Evolutionary conservation across 2,329 filamentous ascomycete genomes (phyloP), one percentile per base, ranked within the genome.

Genomic region (Botrytis cinerea): DNA sequence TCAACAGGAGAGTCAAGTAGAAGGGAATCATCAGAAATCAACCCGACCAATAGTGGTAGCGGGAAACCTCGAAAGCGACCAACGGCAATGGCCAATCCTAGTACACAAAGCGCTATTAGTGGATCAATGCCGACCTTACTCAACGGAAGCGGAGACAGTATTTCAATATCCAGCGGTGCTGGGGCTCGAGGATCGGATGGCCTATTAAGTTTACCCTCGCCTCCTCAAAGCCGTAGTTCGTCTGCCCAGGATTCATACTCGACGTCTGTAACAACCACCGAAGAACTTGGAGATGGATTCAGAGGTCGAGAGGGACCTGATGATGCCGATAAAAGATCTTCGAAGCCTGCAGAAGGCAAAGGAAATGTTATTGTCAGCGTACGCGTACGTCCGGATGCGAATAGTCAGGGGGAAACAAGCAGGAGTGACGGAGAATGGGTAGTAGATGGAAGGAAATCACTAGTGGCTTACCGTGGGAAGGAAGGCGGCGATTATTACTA

Each of bases 291-390:
- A 38, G 93, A 95, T 45, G 83, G 83, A 32, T 79, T 82, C 2
- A 81, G 82, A 43, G 79, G 79, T 10, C 75, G 80, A 72, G 78
- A 79, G 59, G 63, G 73, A 35, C 73, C 75, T 16, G 73, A 70
- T n/a, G 79, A 80, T 51, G 48, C 71, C 68, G 77, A 80, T 38
- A 75, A 78, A 20, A 86, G 83, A 74, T 75, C 82, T 73, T 88
- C 89, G 73, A 87, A 89, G 78, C 79, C 82, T 22, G 35, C 51
- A 2, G 94, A 98, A 79, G 89, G 87, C 72, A 98, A 97, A 82
- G 96, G 96, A 70, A 99, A 99, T 80, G 95, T 99, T 22, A 83
- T 98, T 75, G 95, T 99, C 78, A 98, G 96, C 81, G 95, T 99
- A 54, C 90, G 96, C 80, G 95, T 98, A 60, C 89, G 96, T 46